phyloP scores from a whole-genome alignment of 1,284 basidiomycete species.

The Heterobasidion parviporum region DNA sequence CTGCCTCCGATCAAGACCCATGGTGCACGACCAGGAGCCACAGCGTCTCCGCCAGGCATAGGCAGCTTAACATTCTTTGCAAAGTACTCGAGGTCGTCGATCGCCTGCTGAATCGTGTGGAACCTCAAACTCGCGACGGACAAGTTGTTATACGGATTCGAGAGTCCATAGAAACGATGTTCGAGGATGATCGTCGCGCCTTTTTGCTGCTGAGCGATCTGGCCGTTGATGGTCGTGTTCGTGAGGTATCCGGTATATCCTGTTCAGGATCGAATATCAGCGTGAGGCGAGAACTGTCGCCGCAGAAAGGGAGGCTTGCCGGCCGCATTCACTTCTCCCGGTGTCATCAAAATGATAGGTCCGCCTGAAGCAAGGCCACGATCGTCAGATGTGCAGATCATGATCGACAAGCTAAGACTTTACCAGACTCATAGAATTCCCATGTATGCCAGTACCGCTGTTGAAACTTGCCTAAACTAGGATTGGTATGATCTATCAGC shows the following conservation, averaged over 20 bases:
- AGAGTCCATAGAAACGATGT: conserved; percentile 45
- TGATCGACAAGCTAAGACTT: neutral
- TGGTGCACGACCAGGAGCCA: conserved; percentile 49
- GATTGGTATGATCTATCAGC: conserved; percentile 64
- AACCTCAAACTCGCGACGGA: conserved; percentile 45
- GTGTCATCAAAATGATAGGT: conserved; percentile 55
- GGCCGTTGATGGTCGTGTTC: conserved; percentile 56
- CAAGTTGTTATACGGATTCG: conserved; percentile 54
- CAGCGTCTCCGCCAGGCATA: conserved; percentile 52
- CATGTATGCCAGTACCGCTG: conserved; percentile 65
- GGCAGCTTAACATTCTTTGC: conserved; percentile 57
- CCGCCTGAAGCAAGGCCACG: conserved; percentile 35
- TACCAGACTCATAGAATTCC: conserved; percentile 53
- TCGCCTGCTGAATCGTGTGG: conserved; percentile 67
- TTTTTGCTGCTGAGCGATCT: conserved; percentile 58
- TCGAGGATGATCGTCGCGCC: conserved; percentile 57
- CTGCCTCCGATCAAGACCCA: conserved; percentile 68
- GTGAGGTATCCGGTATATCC: conserved; percentile 44
- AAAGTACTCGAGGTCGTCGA: conserved; percentile 66
- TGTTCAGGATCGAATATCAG: neutral
- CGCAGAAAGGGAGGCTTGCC: conserved; percentile 17
- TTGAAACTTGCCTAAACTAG: conserved; percentile 64
- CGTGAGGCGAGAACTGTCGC: neutral
- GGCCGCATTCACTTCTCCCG: conserved; percentile 35
- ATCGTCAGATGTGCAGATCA: neutral